Evolutionary conservation across 75 land plant genomes (phyloP).

Genomic region (Chamaecyparis obtusa): DNA sequence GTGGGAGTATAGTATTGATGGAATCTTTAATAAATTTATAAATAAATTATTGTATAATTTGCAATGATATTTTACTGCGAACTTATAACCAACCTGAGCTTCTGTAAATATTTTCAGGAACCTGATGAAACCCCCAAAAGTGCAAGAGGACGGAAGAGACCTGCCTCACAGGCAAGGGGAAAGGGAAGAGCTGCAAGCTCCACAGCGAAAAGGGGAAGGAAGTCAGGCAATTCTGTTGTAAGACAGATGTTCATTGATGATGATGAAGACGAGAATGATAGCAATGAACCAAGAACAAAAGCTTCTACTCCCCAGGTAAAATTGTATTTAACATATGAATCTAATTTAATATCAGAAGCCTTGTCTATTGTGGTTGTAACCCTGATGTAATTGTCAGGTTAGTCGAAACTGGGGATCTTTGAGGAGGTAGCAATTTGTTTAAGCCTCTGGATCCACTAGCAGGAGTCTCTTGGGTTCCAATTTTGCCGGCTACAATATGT

Average conservation of each 20-base stretch:
- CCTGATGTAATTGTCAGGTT: constrained; percentile 19
- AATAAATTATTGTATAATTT: not conserved
- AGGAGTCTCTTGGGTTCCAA: not conserved
- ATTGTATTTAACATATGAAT: not conserved
- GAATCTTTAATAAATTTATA: not conserved
- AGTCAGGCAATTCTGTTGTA: constrained; percentile 44
- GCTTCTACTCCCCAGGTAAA: constrained; percentile 47
- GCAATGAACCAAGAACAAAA: constrained; percentile 50
- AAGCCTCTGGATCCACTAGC: not conserved
- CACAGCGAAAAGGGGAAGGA: constrained; percentile 63
- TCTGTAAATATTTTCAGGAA: constrained; percentile 28
- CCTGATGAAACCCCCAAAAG: constrained; percentile 33
- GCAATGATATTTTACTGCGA: not conserved
- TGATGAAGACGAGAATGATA: constrained; percentile 62
- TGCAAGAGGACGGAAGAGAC: constrained; percentile 59
- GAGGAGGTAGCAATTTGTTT: constrained; percentile 27
- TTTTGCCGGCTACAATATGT: not conserved
- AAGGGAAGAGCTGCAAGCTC: constrained; percentile 43
- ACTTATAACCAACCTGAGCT: not conserved
- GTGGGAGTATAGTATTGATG: not conserved
- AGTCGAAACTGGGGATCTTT: constrained; percentile 54
- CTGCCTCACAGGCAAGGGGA: constrained; percentile 70
- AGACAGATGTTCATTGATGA: constrained; percentile 40
- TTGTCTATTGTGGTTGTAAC: not conserved
- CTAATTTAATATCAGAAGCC: not conserved